Base-by-base conservation (phyloP, 2,329 filamentous ascomycete genomes). In the Zasmidium angulare region DNA sequence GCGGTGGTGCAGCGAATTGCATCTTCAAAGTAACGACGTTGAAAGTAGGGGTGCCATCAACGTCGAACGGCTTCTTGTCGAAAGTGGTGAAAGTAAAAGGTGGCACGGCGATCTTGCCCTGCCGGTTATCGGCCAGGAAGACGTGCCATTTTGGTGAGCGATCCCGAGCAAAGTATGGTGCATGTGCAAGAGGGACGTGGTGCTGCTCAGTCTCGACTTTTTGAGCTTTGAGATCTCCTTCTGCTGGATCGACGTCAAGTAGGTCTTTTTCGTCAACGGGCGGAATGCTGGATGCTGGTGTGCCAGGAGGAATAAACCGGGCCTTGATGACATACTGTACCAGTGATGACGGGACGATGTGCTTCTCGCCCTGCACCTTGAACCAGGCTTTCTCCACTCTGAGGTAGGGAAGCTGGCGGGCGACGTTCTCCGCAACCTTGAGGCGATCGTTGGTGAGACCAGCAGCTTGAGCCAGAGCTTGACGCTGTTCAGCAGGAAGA, bases 1-100 rank as follows among this genome's bases (percentile, higher is more conserved):
- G 90, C 22, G 93, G 92, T 47, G 95, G 95, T 1, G 95, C 93
- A 66, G 93, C 91, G 76, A 99, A 99, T 75, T 97, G 91, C 75
- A 96, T 93, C 82, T 96, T 98, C 71, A 98, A 82, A 2, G 95
- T 99, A 76, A 98, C 93, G 78, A 99, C 88, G 70, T 93, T 89
- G 79, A 91, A 99, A 1, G 95, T 98, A 1, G 93, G 93, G 73
- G 89, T 90, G 36, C 64, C 91, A 63, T 87, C 83, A 46, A 86
- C 86, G 67, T 89, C 87, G 64, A 95, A 89, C 29, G 97, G 87
- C 26, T 91, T 90, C 79, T 92, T 89, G 76, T 97, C 92, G 73
- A 99, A 98, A 49, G 88, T 88, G 46, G 88, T 87, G 77, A 99
- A 98, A n/a, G 90, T 91, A 75, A 96, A 97, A 0, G 96, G 95